These are phyloP conservation scores for Sistotremastrum niveocremeum DNA, from an alignment of 768 basidiomycete species.

Conservation along the genomic window DNA sequence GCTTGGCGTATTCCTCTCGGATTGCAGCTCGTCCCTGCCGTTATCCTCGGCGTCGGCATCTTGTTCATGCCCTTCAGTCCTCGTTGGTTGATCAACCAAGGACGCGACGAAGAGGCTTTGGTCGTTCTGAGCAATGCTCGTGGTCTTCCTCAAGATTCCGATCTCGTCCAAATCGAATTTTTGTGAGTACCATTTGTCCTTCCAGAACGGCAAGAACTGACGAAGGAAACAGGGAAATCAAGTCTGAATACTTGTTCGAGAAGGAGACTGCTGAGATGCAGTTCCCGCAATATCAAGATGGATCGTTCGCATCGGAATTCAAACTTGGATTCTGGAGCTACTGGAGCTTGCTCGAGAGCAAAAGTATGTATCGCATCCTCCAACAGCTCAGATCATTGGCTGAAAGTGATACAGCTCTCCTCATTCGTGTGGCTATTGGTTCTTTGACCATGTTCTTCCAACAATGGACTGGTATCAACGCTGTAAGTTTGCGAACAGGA, in stretches of 20 bases:
- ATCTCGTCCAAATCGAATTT: constrained; percentile 61
- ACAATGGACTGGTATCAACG: constrained; percentile 73
- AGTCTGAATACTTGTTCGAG: constrained; percentile 62
- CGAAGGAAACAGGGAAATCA: constrained; percentile 39
- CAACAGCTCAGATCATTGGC: background rate
- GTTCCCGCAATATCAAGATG: constrained; percentile 56
- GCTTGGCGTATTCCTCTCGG: constrained; percentile 61
- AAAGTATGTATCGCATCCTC: constrained; percentile 18
- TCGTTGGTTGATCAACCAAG: constrained; percentile 68
- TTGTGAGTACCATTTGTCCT: constrained; percentile 29
- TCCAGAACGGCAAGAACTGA: background rate
- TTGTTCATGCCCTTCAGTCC: constrained; percentile 74
- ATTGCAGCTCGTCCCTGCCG: constrained; percentile 60
- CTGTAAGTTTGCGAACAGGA: constrained; percentile 8
- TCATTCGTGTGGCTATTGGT: constrained; percentile 51
- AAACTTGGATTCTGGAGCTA: constrained; percentile 51
- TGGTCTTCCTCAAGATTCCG: constrained; percentile 37
- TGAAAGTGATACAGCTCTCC: constrained; percentile 26
- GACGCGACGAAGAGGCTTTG: constrained; percentile 63
- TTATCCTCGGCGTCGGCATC: constrained; percentile 57
- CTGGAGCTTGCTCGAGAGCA: constrained; percentile 41
- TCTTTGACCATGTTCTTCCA: constrained; percentile 68
- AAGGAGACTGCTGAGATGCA: constrained; percentile 41
- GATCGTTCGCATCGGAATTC: constrained; percentile 39
- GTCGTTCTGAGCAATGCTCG: constrained; percentile 48